Percentiles rank a stretch among this genome's conserved stretches.
These are phyloP conservation scores for Nemophila menziesii DNA, from an alignment of 257 asterid species.

Conservation along the genomic window DNA sequence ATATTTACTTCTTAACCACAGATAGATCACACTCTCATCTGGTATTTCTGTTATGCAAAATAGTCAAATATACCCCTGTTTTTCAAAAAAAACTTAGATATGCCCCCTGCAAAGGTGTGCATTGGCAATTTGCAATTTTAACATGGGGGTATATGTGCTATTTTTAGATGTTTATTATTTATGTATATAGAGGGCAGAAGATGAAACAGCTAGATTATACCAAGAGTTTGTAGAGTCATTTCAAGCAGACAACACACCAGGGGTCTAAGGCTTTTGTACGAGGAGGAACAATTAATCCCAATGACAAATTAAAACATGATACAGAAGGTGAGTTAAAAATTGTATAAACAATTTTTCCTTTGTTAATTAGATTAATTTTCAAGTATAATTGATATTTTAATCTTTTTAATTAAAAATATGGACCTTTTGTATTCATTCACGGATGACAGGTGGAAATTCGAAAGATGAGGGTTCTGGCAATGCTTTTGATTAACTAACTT, in stretches of 20 bases:
- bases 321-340: conserved; percentile 53
- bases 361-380: not conserved
- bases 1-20: no score
- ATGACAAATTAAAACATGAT: conserved; percentile 51
- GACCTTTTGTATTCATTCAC: conserved; percentile 94
- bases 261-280: conserved; percentile 80
- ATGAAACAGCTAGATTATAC: conserved; percentile 74
- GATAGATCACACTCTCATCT: no score
- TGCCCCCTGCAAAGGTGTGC: no score
- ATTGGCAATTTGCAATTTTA: no score
- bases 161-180: not conserved
- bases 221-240: conserved; percentile 81
- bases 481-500: conserved; percentile 78
- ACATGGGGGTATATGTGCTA: no score
- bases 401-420: conserved; percentile 69
- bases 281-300: conserved; percentile 81
- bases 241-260: conserved; percentile 61
- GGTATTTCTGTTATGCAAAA: no score
- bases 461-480: conserved; percentile 99
- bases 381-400: not conserved
- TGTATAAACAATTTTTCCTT: conserved; percentile 3
- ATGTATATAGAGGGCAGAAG: conserved; percentile 62
- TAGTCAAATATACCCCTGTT: no score
- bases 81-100: no score
- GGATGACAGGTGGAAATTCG: conserved; percentile 99